Conservation (phyloP, 768 basidiomycete genomes). For the Boletales sp. region DNA sequence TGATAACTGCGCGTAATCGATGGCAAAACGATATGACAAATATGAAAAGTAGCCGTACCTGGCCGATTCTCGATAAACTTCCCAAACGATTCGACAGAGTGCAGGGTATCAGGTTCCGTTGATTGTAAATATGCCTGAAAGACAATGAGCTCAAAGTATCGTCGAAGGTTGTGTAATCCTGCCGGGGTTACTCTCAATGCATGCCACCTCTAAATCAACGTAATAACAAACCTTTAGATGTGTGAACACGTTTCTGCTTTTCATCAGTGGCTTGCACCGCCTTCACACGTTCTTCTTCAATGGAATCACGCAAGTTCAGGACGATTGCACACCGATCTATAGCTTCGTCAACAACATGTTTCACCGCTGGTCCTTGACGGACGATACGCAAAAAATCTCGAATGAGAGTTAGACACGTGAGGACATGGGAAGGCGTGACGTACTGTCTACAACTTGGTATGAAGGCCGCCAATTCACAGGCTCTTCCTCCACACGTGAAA, state of each 20-base stretch:
- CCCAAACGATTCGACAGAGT: slow-evolving; percentile 73
- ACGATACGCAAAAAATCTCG: slow-evolving; percentile 81
- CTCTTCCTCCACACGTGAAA: slow-evolving; percentile 29
- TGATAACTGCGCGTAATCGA: slow-evolving; percentile 62
- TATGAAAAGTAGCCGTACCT: slow-evolving; percentile 42
- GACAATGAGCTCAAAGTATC: slow-evolving; percentile 82
- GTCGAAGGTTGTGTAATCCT: slow-evolving; percentile 78
- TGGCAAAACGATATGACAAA: background rate
- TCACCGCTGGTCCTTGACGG: slow-evolving; percentile 82
- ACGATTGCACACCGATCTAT: slow-evolving; percentile 84
- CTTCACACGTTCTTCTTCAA: slow-evolving; percentile 74
- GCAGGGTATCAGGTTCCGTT: slow-evolving; percentile 73
- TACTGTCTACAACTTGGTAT: slow-evolving; percentile 89
- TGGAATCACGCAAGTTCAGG: slow-evolving; percentile 82
- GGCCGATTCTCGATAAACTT: slow-evolving; percentile 81
- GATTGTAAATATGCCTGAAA: slow-evolving; percentile 90
- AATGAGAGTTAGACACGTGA: slow-evolving; percentile 3
- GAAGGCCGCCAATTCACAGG: slow-evolving; percentile 48
- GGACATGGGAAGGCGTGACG: slow-evolving; percentile 15
- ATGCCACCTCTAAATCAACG: background rate
- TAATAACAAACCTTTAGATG: slow-evolving; percentile 60
- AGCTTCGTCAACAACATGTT: slow-evolving; percentile 79
- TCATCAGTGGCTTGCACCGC: slow-evolving; percentile 80
- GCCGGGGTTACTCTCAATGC: slow-evolving; percentile 10
- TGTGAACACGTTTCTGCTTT: slow-evolving; percentile 57